Evolutionary conservation across 2,329 filamentous ascomycete species (phyloP), one percentile per base, ranked within the genome.

Genomic region (Lomentospora prolificans): DNA sequence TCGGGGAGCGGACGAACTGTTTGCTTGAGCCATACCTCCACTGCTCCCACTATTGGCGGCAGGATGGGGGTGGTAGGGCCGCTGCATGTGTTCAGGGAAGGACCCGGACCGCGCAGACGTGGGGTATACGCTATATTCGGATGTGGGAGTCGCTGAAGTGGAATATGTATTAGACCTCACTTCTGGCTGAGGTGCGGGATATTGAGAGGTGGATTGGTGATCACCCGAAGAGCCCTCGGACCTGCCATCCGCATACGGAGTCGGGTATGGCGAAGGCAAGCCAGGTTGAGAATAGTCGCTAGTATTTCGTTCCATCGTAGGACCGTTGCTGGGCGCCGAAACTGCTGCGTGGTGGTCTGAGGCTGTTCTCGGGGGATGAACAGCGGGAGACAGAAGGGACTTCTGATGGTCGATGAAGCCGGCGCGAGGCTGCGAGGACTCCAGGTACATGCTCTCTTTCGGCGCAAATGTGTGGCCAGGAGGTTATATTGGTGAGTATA

Each of bases 21-120:
- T 89, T 86, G 90, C 75, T 76, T 79, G 90, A 84, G 91, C 90
- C 91, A 96, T 96, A 85, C 86, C 87, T 84, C 84, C 87, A 75
- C 72, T 75, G 74, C 86, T 82, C 75, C 84, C 84, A 75, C 80
- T 84, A 74, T 81, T 84, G 72, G 84, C 80, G 72, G 81, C 85
- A 76, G 81, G 82, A 72, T 89, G 77, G 73, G 85, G 84, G 73
- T 90, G 86, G 78, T 94, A 94, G 68, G 85, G 80, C 65, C 90
- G 87, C 75, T 89, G 85, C 70, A 94, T 82, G 72, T 95, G 90
- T 66, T 95, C 90, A 70, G 89, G 87, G 68, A 92, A 95, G 58
- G 87, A 85, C 73, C 85, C 83, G 70, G 89, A 91, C 70, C 89
- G 87, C 71, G 88, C 87, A 61, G 82, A 81, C 55, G 76, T 70